These are phyloP conservation scores for Cladosporium sp. DNA, from an alignment of 2,329 filamentous ascomycete genomes.

Conservation along the genomic window DNA sequence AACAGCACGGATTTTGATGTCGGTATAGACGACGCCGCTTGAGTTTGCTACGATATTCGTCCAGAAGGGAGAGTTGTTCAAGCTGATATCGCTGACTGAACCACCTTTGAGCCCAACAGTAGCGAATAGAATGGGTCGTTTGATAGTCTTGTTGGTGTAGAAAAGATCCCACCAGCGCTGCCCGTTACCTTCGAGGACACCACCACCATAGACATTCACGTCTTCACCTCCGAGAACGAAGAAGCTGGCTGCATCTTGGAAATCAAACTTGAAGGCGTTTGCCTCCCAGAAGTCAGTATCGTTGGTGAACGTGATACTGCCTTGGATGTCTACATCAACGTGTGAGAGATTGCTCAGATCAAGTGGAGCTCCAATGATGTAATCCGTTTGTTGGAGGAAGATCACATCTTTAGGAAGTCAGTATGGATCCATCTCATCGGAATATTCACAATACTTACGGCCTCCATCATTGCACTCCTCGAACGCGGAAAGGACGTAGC, in stretches of 20 bases:
- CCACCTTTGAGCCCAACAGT: conserved; percentile 52
- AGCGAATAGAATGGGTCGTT: conserved; percentile 52
- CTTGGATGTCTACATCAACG: conserved; percentile 55
- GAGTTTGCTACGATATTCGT: conserved; percentile 60
- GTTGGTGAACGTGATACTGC: conserved; percentile 55
- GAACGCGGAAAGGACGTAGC: conserved; percentile 47
- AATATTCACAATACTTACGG: conserved; percentile 18
- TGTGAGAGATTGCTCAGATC: conserved; percentile 58
- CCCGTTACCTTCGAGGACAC: conserved; percentile 41
- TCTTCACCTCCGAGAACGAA: conserved; percentile 58
- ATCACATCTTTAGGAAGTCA: conserved; percentile 38
- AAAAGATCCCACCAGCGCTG: conserved; percentile 51
- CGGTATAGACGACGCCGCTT: conserved; percentile 54
- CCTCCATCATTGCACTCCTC: conserved; percentile 56
- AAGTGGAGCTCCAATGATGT: conserved; percentile 55
- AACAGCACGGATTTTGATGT: conserved; percentile 52
- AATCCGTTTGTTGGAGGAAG: conserved; percentile 47
- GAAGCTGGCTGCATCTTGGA: conserved; percentile 59
- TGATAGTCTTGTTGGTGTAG: conserved; percentile 47
- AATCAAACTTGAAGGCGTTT: conserved; percentile 55
- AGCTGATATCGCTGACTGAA: conserved; percentile 51
- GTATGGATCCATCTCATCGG: not conserved
- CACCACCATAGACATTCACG: conserved; percentile 60
- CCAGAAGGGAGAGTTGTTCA: conserved; percentile 54
- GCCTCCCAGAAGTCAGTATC: conserved; percentile 62